Conservation (phyloP, 164 flowering plant species). For the Piper betle region DNA sequence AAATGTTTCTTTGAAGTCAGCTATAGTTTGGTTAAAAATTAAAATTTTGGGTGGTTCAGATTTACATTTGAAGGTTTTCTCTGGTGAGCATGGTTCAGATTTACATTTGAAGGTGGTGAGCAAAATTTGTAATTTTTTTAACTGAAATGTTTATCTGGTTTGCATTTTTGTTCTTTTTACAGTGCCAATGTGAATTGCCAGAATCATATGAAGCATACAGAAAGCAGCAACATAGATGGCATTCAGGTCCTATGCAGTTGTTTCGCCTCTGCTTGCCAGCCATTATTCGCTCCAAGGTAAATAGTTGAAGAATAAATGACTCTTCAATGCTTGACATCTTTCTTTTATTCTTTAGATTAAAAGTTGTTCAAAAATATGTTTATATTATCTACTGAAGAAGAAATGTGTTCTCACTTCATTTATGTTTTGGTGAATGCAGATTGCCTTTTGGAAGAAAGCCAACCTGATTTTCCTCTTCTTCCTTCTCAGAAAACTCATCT, state of each 20-base stretch:
- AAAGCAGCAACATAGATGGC: slow-evolving; percentile 99
- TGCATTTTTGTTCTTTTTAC: slow-evolving; percentile 5
- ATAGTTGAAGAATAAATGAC: neutral
- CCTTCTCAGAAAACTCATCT: slow-evolving; percentile 71
- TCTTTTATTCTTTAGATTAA: no score
- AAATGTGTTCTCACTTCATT: neutral
- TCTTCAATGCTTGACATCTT: neutral
- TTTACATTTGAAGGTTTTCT: no score
- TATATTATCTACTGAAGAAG: neutral
- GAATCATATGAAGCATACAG: slow-evolving; percentile 97
- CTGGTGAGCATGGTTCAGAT: no score
- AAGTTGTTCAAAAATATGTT: no score
- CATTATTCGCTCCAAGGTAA: slow-evolving; percentile 71
- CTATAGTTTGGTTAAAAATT: no score
- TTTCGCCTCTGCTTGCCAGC: slow-evolving; percentile 88
- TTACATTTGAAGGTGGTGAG: no score
- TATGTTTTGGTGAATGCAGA: slow-evolving; percentile 38
- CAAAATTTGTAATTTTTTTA: no score
- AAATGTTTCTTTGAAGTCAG: no score
- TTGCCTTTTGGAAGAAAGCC: slow-evolving; percentile 71
- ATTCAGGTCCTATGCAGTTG: slow-evolving; percentile 98
- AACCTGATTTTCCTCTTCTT: slow-evolving; percentile 93
- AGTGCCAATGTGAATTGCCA: slow-evolving; percentile 94
- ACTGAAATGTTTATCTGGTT: no score
- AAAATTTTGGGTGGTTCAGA: no score